Percentiles rank a stretch among this genome's conserved stretches.
These are phyloP conservation scores for Rhinocladiella mackenziei DNA, from an alignment of 2,329 filamentous ascomycete species.

Conservation along the genomic window DNA sequence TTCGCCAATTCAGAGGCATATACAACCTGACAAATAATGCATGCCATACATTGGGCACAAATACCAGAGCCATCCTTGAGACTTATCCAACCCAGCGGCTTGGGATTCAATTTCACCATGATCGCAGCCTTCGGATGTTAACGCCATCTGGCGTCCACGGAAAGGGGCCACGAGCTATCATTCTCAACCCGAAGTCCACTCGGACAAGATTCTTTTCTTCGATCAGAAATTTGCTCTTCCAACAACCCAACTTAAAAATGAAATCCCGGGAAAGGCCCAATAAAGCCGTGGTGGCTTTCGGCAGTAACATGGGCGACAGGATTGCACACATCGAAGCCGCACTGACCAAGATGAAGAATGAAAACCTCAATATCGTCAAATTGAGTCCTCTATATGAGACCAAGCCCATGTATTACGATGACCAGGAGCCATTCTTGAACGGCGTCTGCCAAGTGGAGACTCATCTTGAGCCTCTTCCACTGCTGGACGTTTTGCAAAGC, in stretches of 20 bases:
- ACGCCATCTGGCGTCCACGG: background rate
- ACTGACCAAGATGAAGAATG: slow-evolving; percentile 69
- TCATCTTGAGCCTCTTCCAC: slow-evolving; percentile 64
- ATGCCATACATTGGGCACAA: background rate
- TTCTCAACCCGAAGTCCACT: background rate
- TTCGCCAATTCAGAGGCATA: too few relatives aligned
- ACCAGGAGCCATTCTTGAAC: slow-evolving; percentile 86
- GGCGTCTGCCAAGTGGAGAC: slow-evolving; percentile 79
- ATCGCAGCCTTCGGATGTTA: background rate
- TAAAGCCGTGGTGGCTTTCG: slow-evolving; percentile 75
- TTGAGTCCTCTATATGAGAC: slow-evolving; percentile 94
- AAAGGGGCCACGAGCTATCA: background rate
- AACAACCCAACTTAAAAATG: slow-evolving; percentile 8
- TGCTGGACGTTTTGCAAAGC: slow-evolving; percentile 75
- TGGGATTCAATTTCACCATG: background rate
- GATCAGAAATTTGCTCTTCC: background rate
- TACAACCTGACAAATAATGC: background rate
- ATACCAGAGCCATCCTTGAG: background rate
- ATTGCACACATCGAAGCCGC: slow-evolving; percentile 80
- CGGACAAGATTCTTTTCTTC: background rate
- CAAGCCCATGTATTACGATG: slow-evolving; percentile 89
- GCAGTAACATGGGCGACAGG: slow-evolving; percentile 84
- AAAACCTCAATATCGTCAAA: slow-evolving; percentile 67
- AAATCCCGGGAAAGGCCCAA: background rate
- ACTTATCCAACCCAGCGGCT: background rate